Conservation (phyloP, 768 basidiomycete species). For the Lyophyllum decastes region DNA sequence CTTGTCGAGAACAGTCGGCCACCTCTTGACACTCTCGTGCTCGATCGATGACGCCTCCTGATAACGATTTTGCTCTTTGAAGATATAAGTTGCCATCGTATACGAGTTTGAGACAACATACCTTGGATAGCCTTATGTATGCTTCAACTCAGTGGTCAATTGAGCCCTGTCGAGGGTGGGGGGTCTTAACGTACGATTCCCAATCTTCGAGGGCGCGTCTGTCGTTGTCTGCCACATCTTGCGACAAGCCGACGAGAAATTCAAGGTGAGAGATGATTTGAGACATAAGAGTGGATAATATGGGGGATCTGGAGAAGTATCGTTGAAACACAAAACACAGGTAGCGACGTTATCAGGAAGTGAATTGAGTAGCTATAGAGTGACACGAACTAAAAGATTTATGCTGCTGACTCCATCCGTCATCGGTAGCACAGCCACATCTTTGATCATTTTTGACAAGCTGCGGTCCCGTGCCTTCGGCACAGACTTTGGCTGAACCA, state of each 20-base stretch:
- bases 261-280: slow-evolving; percentile 26
- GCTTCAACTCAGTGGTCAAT: slow-evolving; percentile 9
- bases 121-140: slow-evolving; percentile 10
- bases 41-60: slow-evolving; percentile 3
- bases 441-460: too few species aligned
- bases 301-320: too few species aligned
- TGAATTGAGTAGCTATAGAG: too few species aligned
- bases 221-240: slow-evolving; percentile 23
- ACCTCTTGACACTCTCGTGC: slow-evolving; percentile 17
- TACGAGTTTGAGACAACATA: neutral
- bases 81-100: slow-evolving; percentile 3
- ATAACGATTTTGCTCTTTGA: slow-evolving; percentile 9
- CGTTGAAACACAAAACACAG: too few species aligned
- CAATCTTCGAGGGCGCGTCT: slow-evolving; percentile 28
- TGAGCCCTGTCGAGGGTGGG: neutral
- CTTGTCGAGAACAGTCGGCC: slow-evolving; percentile 34
- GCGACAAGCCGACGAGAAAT: slow-evolving; percentile 27
- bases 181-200: slow-evolving; percentile 26
- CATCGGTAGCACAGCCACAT: too few species aligned
- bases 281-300: neutral
- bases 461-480: too few species aligned
- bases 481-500: too few species aligned
- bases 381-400: too few species aligned
- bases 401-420: too few species aligned
- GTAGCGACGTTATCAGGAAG: too few species aligned